Conservation (phyloP, 257 asterid genomes). For the Solanum raphanifolium region DNA sequence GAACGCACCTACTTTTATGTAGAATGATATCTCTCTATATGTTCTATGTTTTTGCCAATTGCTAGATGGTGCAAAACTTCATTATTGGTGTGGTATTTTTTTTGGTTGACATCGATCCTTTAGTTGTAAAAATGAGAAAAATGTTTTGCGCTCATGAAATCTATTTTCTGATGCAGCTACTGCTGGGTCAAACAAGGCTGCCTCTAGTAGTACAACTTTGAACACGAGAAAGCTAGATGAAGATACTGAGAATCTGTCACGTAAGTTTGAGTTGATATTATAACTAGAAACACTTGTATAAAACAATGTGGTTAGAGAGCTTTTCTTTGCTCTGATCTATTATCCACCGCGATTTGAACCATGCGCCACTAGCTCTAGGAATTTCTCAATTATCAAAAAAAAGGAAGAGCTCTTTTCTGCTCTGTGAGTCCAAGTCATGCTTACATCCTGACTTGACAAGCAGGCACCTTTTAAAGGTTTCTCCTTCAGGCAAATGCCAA, state of each 20-base stretch:
- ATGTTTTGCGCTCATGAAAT: neutral
- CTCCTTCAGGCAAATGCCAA: neutral
- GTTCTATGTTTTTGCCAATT: neutral
- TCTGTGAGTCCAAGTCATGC: neutral
- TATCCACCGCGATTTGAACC: neutral
- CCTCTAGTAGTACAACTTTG: constrained; percentile 60
- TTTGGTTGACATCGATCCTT: neutral
- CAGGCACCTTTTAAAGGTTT: neutral
- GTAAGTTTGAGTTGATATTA: constrained; percentile 31
- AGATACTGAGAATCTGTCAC: constrained; percentile 79
- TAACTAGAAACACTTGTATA: neutral
- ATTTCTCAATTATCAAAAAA: neutral
- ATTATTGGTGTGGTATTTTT: neutral
- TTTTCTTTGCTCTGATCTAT: neutral
- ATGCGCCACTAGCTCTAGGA: neutral
- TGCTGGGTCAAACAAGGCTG: constrained; percentile 87
- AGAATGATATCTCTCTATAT: neutral
- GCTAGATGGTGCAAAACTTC: neutral
- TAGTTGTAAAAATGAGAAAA: neutral
- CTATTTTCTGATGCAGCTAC: constrained; percentile 40
- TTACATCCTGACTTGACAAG: neutral
- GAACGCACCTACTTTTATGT: neutral
- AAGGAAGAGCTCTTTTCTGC: neutral
- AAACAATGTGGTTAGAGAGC: neutral
- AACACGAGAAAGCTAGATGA: constrained; percentile 92